Percentiles rank a stretch among this genome's conserved stretches.
These are phyloP conservation scores for Myriosclerotinia scirpicola DNA, from an alignment of 2,329 filamentous ascomycete species.

Conservation along the genomic window DNA sequence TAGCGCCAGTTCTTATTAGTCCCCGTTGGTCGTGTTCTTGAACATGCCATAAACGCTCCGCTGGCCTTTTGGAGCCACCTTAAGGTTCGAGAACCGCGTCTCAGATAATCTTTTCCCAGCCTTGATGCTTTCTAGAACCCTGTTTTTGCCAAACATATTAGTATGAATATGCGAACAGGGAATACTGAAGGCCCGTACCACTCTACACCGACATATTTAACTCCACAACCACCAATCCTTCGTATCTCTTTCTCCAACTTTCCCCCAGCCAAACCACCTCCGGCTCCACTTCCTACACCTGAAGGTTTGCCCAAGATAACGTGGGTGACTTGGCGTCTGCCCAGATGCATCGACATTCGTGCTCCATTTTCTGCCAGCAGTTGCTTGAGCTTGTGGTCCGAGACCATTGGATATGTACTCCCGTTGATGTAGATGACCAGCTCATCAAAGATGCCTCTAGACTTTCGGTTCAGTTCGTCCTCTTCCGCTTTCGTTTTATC, in stretches of 20 bases:
- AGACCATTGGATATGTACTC: slow-evolving; percentile 76
- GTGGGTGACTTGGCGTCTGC: slow-evolving; percentile 75
- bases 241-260: slow-evolving; percentile 83
- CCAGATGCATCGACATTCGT: slow-evolving; percentile 66
- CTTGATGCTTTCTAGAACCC: slow-evolving; percentile 82
- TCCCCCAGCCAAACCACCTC: slow-evolving; percentile 71
- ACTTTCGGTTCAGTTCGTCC: slow-evolving; percentile 32
- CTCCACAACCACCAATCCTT: slow-evolving; percentile 62
- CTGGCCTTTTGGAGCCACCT: slow-evolving; percentile 61
- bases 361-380: slow-evolving; percentile 75
- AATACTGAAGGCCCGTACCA: slow-evolving; percentile 55
- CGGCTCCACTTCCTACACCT: slow-evolving; percentile 52
- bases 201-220: slow-evolving; percentile 79
- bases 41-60: slow-evolving; percentile 61
- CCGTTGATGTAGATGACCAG: slow-evolving; percentile 85
- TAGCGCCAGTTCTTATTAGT: slow-evolving; percentile 18
- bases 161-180: slow-evolving; percentile 21
- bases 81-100: slow-evolving; percentile 65
- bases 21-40: slow-evolving; percentile 30
- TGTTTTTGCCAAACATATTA: slow-evolving; percentile 40
- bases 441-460: slow-evolving; percentile 60
- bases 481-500: slow-evolving; percentile 52
- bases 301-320: slow-evolving; percentile 72
- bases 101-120: slow-evolving; percentile 74
- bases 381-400: slow-evolving; percentile 82